A percentile compares a stretch with the other conserved stretches of the same genome.
Conservation (phyloP, 2,329 filamentous ascomycete genomes). For the Arthrobotrys musiformis region DNA sequence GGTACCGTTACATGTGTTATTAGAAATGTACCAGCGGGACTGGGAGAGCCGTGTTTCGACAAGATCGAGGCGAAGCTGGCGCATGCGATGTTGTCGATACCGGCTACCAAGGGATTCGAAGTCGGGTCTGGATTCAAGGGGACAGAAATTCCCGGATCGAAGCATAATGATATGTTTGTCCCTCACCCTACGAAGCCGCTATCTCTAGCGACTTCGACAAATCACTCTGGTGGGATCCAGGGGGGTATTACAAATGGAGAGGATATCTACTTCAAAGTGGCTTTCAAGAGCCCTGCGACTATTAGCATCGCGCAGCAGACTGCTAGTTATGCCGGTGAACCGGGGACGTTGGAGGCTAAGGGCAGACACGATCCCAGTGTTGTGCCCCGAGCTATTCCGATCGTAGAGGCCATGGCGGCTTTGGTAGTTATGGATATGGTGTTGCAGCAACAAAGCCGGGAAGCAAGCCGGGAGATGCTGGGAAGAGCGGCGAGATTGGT, state of each 20-base stretch:
- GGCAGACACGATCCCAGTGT: slow-evolving; percentile 95
- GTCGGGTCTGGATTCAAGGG: slow-evolving; percentile 92
- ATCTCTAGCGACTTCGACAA: slow-evolving; percentile 83
- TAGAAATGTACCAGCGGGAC: slow-evolving; percentile 81
- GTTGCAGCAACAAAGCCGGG: slow-evolving; percentile 76
- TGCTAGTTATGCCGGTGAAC: slow-evolving; percentile 78
- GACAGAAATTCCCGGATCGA: slow-evolving; percentile 84
- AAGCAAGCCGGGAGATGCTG: slow-evolving; percentile 46
- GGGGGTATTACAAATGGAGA: slow-evolving; percentile 95
- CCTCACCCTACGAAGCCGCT: slow-evolving; percentile 66
- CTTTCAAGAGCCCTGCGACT: slow-evolving; percentile 94
- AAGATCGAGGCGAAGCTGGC: slow-evolving; percentile 92
- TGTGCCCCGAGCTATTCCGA: slow-evolving; percentile 85
- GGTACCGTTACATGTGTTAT: slow-evolving; percentile 96
- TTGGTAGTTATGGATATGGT: slow-evolving; percentile 87
- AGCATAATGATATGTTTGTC: slow-evolving; percentile 90
- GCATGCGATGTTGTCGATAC: slow-evolving; percentile 94
- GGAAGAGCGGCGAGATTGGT: slow-evolving; percentile 39
- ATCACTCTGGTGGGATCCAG: slow-evolving; percentile 94
- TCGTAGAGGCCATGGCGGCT: slow-evolving; percentile 91
- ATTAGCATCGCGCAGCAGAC: slow-evolving; percentile 90
- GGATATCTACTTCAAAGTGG: slow-evolving; percentile 91
- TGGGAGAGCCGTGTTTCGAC: slow-evolving; percentile 94
- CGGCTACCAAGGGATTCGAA: slow-evolving; percentile 94
- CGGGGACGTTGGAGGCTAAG: slow-evolving; percentile 87